Conservation (phyloP, 805 yeast genomes). For the Kregervanrija delftensis region DNA sequence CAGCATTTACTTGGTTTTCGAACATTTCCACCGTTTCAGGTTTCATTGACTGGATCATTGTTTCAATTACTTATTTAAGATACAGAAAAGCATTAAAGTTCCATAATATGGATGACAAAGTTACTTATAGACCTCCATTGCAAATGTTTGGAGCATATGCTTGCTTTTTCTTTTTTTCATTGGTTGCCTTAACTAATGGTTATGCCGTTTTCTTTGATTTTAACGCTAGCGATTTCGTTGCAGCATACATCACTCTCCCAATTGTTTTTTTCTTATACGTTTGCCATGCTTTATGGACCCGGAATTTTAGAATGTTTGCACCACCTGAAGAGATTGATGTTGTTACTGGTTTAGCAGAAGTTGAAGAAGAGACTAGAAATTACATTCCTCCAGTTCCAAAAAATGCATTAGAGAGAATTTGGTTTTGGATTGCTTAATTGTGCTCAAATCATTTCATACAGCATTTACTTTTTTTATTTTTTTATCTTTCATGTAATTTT, state of each 20-base stretch:
- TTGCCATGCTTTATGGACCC: conserved; percentile 48
- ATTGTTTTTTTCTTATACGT: conserved; percentile 44
- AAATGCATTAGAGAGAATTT: conserved; percentile 38
- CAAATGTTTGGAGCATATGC: conserved; percentile 57
- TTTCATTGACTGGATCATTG: conserved; percentile 56
- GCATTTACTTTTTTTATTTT: not conserved
- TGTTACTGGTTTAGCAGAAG: conserved; percentile 51
- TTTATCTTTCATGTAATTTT: not conserved
- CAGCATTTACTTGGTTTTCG: conserved; percentile 61
- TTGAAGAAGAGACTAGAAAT: conserved; percentile 44
- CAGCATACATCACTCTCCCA: conserved; percentile 61
- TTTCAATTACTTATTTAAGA: conserved; percentile 48
- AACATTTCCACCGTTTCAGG: conserved; percentile 65
- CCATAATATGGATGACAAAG: conserved; percentile 45
- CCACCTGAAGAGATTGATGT: conserved; percentile 58
- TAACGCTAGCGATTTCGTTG: conserved; percentile 53
- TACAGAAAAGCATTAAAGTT: conserved; percentile 57
- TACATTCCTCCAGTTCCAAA: conserved; percentile 24
- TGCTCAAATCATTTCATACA: not conserved
- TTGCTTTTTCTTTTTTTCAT: conserved; percentile 33
- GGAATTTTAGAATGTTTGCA: conserved; percentile 37
- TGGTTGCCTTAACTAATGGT: conserved; percentile 48
- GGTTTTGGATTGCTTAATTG: conserved; percentile 39
- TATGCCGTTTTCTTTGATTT: conserved; percentile 50
- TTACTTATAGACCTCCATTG: conserved; percentile 48